phyloP scores from a whole-genome alignment of 805 yeast genomes.

The Wickerhamomyces rabaulensis region DNA sequence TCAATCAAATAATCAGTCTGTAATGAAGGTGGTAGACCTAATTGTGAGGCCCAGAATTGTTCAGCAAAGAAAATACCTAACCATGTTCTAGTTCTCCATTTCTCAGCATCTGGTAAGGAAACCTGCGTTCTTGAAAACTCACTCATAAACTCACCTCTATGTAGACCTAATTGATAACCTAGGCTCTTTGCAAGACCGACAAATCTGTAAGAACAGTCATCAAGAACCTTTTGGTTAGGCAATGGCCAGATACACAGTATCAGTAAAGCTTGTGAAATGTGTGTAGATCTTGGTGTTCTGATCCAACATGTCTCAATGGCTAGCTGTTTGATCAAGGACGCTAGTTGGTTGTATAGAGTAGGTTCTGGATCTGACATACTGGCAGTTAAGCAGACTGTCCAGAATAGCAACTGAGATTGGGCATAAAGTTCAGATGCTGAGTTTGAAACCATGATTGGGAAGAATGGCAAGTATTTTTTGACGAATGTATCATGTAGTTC shows the following conservation, averaged over 20 bases:
- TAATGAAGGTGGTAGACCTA: conserved; percentile 84
- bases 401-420: conserved; percentile 79
- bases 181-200: conserved; percentile 81
- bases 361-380: conserved; percentile 87
- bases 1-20: conserved; percentile 81
- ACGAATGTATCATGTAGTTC: conserved; percentile 69
- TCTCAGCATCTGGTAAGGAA: conserved; percentile 82
- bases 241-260: conserved; percentile 89
- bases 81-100: conserved; percentile 95
- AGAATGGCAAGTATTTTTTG: conserved; percentile 59
- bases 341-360: conserved; percentile 64
- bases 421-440: conserved; percentile 73
- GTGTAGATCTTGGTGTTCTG: conserved; percentile 88
- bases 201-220: conserved; percentile 87
- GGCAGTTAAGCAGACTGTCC: conserved; percentile 88
- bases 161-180: conserved; percentile 83
- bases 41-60: conserved; percentile 82
- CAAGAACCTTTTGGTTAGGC: conserved; percentile 87
- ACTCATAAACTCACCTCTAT: conserved; percentile 84
- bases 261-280: conserved; percentile 83
- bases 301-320: conserved; percentile 94
- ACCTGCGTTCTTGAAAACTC: conserved; percentile 91
- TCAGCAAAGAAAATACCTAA: conserved; percentile 81
- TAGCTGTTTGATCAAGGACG: conserved; percentile 74
- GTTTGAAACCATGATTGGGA: conserved; percentile 72